phyloP scores from a whole-genome alignment of 2,329 filamentous ascomycete genomes.

The Alternaria dauci region DNA sequence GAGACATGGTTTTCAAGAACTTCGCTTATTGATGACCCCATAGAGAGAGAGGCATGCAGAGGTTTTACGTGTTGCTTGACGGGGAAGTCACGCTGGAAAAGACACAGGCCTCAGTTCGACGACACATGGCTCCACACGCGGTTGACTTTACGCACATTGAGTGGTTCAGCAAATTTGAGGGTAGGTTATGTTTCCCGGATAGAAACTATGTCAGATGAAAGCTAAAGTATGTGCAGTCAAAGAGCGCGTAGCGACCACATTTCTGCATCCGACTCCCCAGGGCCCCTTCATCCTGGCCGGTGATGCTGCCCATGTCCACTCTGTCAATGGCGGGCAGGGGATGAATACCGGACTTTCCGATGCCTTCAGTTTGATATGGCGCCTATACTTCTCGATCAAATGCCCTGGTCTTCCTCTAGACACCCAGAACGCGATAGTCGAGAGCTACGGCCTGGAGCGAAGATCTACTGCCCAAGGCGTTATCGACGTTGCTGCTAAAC shows the following conservation, averaged over 20 bases:
- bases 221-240: conserved; percentile 20
- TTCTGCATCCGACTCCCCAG: conserved; percentile 20
- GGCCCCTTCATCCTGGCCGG: conserved; percentile 29
- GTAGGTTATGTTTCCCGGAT: conserved; percentile 30
- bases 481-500: conserved; percentile 57
- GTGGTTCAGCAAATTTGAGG: conserved; percentile 62
- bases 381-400: conserved; percentile 15
- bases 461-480: conserved; percentile 56
- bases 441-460: conserved; percentile 58
- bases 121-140: conserved; percentile 56
- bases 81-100: conserved; percentile 55
- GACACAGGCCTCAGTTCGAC: conserved; percentile 54
- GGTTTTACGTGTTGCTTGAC: conserved; percentile 60
- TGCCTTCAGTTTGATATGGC: conserved; percentile 30
- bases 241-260: conserved; percentile 27
- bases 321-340: conserved; percentile 34
- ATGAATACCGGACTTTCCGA: conserved; percentile 32
- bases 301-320: conserved; percentile 33
- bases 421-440: conserved; percentile 27
- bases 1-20: background rate
- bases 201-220: background rate
- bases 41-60: conserved; percentile 56
- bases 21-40: background rate
- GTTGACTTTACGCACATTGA: conserved; percentile 57
- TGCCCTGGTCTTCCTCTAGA: conserved; percentile 4